These are phyloP conservation scores for Catunica adiposa DNA, from an alignment of 2,329 filamentous ascomycete species.

Conservation along the genomic window DNA sequence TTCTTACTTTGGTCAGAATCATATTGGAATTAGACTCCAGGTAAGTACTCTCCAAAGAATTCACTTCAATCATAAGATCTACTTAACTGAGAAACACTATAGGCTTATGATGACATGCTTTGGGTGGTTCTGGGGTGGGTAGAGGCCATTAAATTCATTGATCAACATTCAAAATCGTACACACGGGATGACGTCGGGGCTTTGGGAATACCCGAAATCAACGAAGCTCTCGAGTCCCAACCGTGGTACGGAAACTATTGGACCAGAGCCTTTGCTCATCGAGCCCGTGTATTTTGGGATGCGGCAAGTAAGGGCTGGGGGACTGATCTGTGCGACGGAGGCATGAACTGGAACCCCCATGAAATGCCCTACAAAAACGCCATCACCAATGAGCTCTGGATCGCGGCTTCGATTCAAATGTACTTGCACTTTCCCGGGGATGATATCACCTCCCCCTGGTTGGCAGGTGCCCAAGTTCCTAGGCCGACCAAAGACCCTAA, in stretches of 20 bases:
- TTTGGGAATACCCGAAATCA: slow-evolving; percentile 16
- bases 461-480: slow-evolving; percentile 19
- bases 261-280: slow-evolving; percentile 60
- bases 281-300: slow-evolving; percentile 73
- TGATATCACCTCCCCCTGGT: slow-evolving; percentile 52
- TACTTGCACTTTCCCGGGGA: slow-evolving; percentile 80
- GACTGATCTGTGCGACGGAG: slow-evolving; percentile 60
- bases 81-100: slow-evolving; percentile 15
- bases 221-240: slow-evolving; percentile 24
- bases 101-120: slow-evolving; percentile 86
- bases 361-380: slow-evolving; percentile 83
- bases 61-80: background rate
- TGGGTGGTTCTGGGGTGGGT: slow-evolving; percentile 93
- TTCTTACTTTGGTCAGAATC: slow-evolving; percentile 79
- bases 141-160: slow-evolving; percentile 61
- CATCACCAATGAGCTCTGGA: slow-evolving; percentile 84
- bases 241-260: slow-evolving; percentile 67
- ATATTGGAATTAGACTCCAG: slow-evolving; percentile 51
- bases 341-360: slow-evolving; percentile 80
- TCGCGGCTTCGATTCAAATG: slow-evolving; percentile 74
- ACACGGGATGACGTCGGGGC: slow-evolving; percentile 18
- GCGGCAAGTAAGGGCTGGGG: slow-evolving; percentile 69
- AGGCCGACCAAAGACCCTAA: slow-evolving; percentile 30
- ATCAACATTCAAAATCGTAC: slow-evolving; percentile 47
- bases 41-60: slow-evolving; percentile 18